phyloP scores from a whole-genome alignment of 164 flowering plant species.

The Kingdonia uniflora region DNA sequence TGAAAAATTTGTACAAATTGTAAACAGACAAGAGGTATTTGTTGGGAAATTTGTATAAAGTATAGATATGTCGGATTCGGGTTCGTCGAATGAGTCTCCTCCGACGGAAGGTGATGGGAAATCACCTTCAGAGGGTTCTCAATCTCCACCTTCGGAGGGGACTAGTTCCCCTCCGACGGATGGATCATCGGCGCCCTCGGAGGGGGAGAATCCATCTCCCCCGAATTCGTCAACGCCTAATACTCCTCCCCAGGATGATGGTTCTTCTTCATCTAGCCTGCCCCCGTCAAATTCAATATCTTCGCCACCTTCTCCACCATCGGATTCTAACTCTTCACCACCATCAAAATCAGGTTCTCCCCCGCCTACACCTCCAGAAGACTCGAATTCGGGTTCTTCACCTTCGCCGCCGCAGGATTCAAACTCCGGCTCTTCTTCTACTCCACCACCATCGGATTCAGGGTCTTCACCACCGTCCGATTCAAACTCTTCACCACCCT shows the following conservation, averaged over 20 bases:
- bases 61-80: background rate
- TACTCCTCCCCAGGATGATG: conserved; percentile 1
- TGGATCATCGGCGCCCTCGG: background rate
- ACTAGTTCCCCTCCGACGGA: background rate
- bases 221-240: background rate
- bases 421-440: background rate
- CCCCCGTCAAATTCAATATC: conserved; percentile 1
- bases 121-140: background rate
- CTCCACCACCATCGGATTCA: background rate
- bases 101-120: background rate
- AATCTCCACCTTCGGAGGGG: background rate
- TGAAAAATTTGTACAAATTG: no score
- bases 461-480: conserved; percentile 8
- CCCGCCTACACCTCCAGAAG: conserved; percentile 7
- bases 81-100: conserved; percentile 5
- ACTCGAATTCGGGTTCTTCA: conserved; percentile 5
- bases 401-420: conserved; percentile 9
- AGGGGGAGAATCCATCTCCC: background rate
- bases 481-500: background rate
- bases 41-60: background rate
- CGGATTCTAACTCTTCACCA: background rate
- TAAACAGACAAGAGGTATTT: background rate
- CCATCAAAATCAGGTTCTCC: background rate
- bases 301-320: conserved; percentile 1
- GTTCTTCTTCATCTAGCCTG: conserved; percentile 8